Base-by-base conservation (phyloP, 176 grass and related monocot genomes). In the Oryza coarctata region DNA sequence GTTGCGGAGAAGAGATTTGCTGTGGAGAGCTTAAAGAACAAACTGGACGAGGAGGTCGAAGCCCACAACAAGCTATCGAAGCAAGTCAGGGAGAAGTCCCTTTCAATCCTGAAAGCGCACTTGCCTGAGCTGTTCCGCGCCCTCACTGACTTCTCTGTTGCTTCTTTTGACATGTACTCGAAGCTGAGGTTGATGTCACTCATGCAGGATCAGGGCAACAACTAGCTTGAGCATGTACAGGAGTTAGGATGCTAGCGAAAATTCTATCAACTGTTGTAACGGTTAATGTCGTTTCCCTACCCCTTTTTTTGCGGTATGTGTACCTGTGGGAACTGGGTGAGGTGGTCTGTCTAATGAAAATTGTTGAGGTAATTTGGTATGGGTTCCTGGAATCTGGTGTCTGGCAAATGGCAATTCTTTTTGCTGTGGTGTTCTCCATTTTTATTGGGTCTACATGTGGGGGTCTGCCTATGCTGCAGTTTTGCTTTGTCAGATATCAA, bases 11-110 rank as follows among this genome's bases (percentile, higher is more conserved):
- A 61, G 83, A 95, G 72, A 55, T 90, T 92, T 2, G 49, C 26
- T 0, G 87, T 99, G 9, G 88, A 99, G 22, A 90, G 91, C 72
- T 73, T 99, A 40, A 94, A 99, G 79, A 96, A 61, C 67, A 82
- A 80, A 67, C 91, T 99, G 15, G 87, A 95, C 1, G 87, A 85
- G 0, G 97, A 92, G 70, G 20, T 88, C 0, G 97, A 99, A 44
- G 20, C 49, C 47, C 85, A 90, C 63, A 85, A 82, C 63, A 94
- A 87, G 75, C 18, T 99, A 27, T 82, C 88, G 13, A 99, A 90
- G 83, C 97, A 99, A 82, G 93, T 96, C 17, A 92, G 97, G 60
- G 97, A 99, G 63, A 99, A 96, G 58, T 95, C 97, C 35, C 72
- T 94, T 7, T 86, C 84, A 1, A 94, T 88, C 75, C 87, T 99